phyloP scores from a whole-genome alignment of 2,329 filamentous ascomycete genomes.

The Botrytis medusae region DNA sequence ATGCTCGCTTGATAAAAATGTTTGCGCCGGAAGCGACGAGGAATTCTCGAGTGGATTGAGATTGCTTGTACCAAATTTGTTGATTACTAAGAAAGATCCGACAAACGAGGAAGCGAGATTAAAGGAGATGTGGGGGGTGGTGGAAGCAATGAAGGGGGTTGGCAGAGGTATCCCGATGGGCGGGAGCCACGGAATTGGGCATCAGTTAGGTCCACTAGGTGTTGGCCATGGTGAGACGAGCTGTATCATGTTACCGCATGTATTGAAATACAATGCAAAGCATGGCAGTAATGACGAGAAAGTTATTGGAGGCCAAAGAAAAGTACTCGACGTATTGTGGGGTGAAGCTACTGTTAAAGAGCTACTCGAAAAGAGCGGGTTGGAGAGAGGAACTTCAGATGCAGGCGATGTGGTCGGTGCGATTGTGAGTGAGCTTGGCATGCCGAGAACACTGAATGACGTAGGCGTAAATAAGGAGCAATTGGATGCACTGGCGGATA shows the following conservation, averaged over 20 bases:
- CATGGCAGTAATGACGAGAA: conserved; percentile 26
- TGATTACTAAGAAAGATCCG: conserved; percentile 31
- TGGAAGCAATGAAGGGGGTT: conserved; percentile 51
- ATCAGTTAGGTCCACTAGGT: conserved; percentile 46
- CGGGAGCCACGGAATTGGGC: conserved; percentile 45
- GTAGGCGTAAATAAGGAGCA: conserved; percentile 51
- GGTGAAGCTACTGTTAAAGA: conserved; percentile 26
- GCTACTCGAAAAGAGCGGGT: conserved; percentile 26
- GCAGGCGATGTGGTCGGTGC: conserved; percentile 53
- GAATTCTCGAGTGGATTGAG: conserved; percentile 29
- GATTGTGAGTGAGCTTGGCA: conserved; percentile 51
- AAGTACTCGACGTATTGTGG: conserved; percentile 33
- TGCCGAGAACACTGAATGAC: conserved; percentile 54
- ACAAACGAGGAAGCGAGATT: conserved; percentile 27
- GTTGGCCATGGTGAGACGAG: conserved; percentile 62
- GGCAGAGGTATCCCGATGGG: conserved; percentile 44
- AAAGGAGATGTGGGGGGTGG: conserved; percentile 45
- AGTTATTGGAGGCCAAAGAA: conserved; percentile 27
- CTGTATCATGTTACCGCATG: conserved; percentile 54
- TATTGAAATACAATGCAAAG: conserved; percentile 53
- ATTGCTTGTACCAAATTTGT: conserved; percentile 33
- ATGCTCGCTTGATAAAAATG: conserved; percentile 42
- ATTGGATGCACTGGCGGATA: conserved; percentile 49
- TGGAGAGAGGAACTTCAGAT: conserved; percentile 39
- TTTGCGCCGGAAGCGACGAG: conserved; percentile 26